A percentile compares a stretch with the other conserved stretches of the same genome.
These are phyloP conservation scores for Saccharomycopsis sp. DNA, from an alignment of 805 yeast genomes.

Conservation along the genomic window DNA sequence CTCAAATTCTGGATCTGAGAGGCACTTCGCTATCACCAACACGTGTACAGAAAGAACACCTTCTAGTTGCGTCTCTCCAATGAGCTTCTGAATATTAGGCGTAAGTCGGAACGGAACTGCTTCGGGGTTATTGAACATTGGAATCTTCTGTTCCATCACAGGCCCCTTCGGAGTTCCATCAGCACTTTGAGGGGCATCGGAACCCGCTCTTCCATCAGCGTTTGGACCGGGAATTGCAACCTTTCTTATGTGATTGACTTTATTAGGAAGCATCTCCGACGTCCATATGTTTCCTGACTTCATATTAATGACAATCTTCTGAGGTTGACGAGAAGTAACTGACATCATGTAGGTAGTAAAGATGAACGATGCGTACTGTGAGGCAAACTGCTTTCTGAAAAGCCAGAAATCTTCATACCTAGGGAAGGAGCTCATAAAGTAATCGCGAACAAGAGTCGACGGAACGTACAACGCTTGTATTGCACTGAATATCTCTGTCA, in stretches of 20 bases:
- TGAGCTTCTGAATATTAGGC: conserved; percentile 87
- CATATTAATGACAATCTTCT: conserved; percentile 77
- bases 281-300: conserved; percentile 88
- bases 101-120: conserved; percentile 94
- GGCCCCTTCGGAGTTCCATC: conserved; percentile 43
- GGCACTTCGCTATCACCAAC: conserved; percentile 77
- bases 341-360: conserved; percentile 94
- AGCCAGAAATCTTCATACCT: conserved; percentile 94
- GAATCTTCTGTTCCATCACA: conserved; percentile 30
- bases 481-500: conserved; percentile 86
- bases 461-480: conserved; percentile 87
- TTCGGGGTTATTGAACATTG: conserved; percentile 85
- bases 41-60: conserved; percentile 84
- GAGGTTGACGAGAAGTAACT: conserved; percentile 88
- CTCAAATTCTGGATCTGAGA: conserved; percentile 88
- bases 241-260: conserved; percentile 43
- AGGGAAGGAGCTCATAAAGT: conserved; percentile 62
- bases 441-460: conserved; percentile 69
- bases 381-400: conserved; percentile 89
- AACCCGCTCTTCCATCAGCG: conserved; percentile 26
- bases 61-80: conserved; percentile 91
- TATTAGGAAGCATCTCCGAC: conserved; percentile 90
- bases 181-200: conserved; percentile 31
- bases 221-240: conserved; percentile 34
- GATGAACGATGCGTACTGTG: conserved; percentile 88